phyloP scores from a whole-genome alignment of 73 alveolate genomes.

The Paramecium octaurelia region DNA sequence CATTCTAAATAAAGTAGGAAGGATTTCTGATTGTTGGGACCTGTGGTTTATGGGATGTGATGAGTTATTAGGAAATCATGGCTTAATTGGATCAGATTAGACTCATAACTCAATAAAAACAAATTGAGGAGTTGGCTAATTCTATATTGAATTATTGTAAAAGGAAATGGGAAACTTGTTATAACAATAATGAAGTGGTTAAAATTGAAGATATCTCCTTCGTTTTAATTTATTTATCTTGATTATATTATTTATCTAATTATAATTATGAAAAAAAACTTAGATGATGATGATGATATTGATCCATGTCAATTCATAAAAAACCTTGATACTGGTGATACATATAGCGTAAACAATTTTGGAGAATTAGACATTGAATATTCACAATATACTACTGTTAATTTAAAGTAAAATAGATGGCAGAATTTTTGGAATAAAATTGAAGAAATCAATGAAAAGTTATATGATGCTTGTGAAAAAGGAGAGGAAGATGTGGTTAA shows the following conservation, averaged over 20 bases:
- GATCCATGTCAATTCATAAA: slow-evolving; percentile 1
- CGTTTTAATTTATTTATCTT: neutral
- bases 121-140: neutral
- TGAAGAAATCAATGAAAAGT: neutral
- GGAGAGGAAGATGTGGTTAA: slow-evolving; percentile 1
- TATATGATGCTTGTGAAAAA: slow-evolving; percentile 39
- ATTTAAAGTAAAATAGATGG: neutral
- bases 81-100: neutral
- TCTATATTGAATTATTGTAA: neutral
- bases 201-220: slow-evolving; percentile 2
- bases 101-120: neutral
- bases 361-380: neutral
- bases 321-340: slow-evolving; percentile 16
- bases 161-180: neutral
- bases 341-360: neutral
- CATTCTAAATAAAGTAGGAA: neutral
- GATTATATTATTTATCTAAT: neutral
- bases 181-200: neutral
- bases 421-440: slow-evolving; percentile 29
- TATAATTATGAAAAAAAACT: neutral
- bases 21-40: neutral
- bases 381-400: neutral
- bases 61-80: neutral
- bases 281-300: neutral
- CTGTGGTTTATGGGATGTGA: neutral